Conservation (phyloP, 1,284 basidiomycete species). For the Testicularia cyperi region DNA sequence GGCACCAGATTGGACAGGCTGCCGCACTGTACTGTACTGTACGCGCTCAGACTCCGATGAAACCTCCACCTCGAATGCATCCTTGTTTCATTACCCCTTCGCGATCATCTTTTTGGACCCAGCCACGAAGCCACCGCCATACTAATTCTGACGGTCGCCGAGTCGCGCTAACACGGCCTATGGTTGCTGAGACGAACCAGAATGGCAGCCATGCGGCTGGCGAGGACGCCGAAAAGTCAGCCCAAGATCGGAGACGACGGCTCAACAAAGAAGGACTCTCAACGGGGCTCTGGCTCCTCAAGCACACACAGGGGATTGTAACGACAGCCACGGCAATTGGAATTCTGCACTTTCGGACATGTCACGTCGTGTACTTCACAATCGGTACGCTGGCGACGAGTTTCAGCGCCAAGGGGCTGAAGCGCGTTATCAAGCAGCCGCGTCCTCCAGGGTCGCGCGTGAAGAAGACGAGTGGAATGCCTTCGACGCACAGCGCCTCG, state of each 20-base stretch:
- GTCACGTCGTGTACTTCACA: conserved; percentile 34
- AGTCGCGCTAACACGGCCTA: too few relatives aligned
- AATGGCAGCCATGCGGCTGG: background rate
- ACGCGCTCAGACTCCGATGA: too few relatives aligned
- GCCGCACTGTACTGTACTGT: too few relatives aligned
- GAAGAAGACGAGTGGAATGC: conserved; percentile 43
- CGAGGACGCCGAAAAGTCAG: background rate
- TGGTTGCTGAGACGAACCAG: too few relatives aligned
- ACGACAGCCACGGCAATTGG: conserved; percentile 37
- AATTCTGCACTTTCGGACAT: conserved; percentile 33
- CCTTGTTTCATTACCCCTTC: too few relatives aligned
- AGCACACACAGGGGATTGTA: conserved; percentile 41
- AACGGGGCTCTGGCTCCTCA: conserved; percentile 32
- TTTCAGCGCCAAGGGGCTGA: conserved; percentile 40
- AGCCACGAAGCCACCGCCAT: too few relatives aligned
- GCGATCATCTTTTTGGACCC: too few relatives aligned
- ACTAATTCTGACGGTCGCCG: too few relatives aligned
- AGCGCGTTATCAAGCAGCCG: conserved; percentile 45
- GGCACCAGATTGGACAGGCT: too few relatives aligned
- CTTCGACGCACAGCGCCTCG: conserved; percentile 42
- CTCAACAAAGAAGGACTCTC: conserved; percentile 14
- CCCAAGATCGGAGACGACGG: too few relatives aligned
- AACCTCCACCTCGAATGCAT: too few relatives aligned
- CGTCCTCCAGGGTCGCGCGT: conserved; percentile 33
- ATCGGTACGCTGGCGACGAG: conserved; percentile 27